Base-by-base conservation (phyloP, 2,329 filamentous ascomycete genomes). In the Trichoderma cornu-damae region DNA sequence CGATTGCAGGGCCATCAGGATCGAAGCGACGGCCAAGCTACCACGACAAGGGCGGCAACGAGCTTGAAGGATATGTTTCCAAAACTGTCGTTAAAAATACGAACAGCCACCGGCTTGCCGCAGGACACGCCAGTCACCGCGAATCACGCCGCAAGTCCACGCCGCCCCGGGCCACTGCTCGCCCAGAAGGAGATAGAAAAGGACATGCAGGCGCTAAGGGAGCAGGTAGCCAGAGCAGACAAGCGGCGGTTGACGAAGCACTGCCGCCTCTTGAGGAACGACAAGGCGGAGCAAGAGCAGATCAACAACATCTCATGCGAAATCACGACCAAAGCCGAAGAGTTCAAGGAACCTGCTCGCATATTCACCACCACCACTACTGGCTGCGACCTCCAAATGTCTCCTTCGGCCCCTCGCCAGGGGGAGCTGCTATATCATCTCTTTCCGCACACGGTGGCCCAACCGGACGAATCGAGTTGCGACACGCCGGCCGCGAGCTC, bases 361-460 rank as follows among this genome's bases (percentile, higher is more conserved):
- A 84, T 67, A 81, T 77, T 61, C 82, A 85, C 64, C 80, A 85
- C 64, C 81, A 84, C 67, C 81, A 84, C 71, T 84, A 84, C 73
- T 84, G 81, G 81, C 60, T 77, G 61, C 71, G 72, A 57, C 70
- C 75, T 35, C 66, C 58, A 18, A 54, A 44, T 16, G 60, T 66
- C 59, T 55, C 64, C 6, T 55, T 61, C 46, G 56, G 65, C 12
- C 57, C 61, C 22, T 22, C 43, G 42, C 44, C 34, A 49, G 30
- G 26, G 37, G n/a, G 55, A 22, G 16, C 20, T 30, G 43, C 24
- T 30, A 12, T 20, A 22, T 7, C 26, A 22, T 35, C 51, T 50
- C 40, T 51, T 18, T 46, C 32, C 43, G 43, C 38, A 18, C 24
- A 16, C n/a, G 7, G 35, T 42, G 18, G 32, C 14, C 24, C 51